These are phyloP conservation scores for Septoria linicola DNA, from an alignment of 2,329 filamentous ascomycete genomes.

Conservation along the genomic window DNA sequence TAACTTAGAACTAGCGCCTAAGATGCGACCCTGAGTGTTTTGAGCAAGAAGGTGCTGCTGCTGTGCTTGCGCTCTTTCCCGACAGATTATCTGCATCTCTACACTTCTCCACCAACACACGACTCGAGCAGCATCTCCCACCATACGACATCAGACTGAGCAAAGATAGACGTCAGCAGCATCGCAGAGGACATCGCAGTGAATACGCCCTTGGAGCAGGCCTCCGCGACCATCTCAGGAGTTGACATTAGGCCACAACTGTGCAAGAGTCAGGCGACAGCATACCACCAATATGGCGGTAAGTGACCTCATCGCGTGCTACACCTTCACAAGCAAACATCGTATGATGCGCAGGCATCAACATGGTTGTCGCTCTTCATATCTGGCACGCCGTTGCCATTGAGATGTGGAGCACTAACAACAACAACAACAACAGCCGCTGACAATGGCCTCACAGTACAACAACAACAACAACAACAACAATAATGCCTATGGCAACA, in stretches of 20 bases:
- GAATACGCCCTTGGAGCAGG: background rate
- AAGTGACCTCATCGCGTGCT: conserved; percentile 10
- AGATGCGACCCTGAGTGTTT: too few species aligned
- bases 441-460: conserved; percentile 28
- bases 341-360: conserved; percentile 5
- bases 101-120: too few species aligned
- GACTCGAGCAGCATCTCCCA: too few species aligned
- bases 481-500: conserved; percentile 49
- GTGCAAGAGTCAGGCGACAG: conserved; percentile 18
- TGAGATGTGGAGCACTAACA: background rate
- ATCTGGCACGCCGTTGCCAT: conserved; percentile 5
- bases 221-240: conserved; percentile 1
- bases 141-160: background rate
- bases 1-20: too few species aligned
- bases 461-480: conserved; percentile 27
- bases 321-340: too few species aligned
- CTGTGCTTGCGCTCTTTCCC: too few species aligned
- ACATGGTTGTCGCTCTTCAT: background rate
- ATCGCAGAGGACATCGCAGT: background rate
- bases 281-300: conserved; percentile 19
- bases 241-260: background rate
- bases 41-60: too few species aligned
- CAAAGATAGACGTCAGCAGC: background rate
- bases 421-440: conserved; percentile 3
- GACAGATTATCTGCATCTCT: too few species aligned